Conservation (phyloP, 805 yeast genomes). For the Kodamaea fukazawae region DNA sequence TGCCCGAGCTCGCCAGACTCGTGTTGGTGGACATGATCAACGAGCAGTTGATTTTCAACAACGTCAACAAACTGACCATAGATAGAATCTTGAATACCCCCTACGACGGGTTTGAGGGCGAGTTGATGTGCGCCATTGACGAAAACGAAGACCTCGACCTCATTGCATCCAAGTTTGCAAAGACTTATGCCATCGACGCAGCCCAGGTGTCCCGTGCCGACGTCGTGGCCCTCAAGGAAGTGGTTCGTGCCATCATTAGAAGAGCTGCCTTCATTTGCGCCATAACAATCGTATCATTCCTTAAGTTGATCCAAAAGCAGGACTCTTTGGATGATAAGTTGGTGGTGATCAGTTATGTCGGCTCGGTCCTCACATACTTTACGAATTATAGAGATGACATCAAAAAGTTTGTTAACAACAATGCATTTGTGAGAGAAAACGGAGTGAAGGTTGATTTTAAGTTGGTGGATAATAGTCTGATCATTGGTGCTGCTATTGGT, state of each 20-base stretch:
- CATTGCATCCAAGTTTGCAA: slow-evolving; percentile 20
- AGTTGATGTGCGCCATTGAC: slow-evolving; percentile 37
- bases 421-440: slow-evolving; percentile 21
- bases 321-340: slow-evolving; percentile 19
- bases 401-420: slow-evolving; percentile 19
- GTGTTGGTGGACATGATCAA: slow-evolving; percentile 35
- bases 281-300: slow-evolving; percentile 37
- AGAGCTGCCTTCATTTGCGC: slow-evolving; percentile 48
- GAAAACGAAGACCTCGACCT: slow-evolving; percentile 24
- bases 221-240: slow-evolving; percentile 22
- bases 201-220: slow-evolving; percentile 23
- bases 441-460: slow-evolving; percentile 36
- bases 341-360: slow-evolving; percentile 44
- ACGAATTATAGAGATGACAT: slow-evolving; percentile 33
- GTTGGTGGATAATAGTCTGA: slow-evolving; percentile 44
- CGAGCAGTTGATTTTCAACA: slow-evolving; percentile 24
- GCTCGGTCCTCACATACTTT: slow-evolving; percentile 50
- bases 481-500: slow-evolving; percentile 55
- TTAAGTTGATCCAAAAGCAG: slow-evolving; percentile 25
- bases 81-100: slow-evolving; percentile 15
- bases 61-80: slow-evolving; percentile 13
- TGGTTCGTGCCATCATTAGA: slow-evolving; percentile 37
- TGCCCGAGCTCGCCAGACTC: slow-evolving; percentile 52
- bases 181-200: slow-evolving; percentile 14
- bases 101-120: slow-evolving; percentile 39